Evolutionary conservation across 176 grass and related monocot genomes (phyloP), one percentile per base, ranked within the genome.

Genomic region (Aegilops sharonensis): DNA sequence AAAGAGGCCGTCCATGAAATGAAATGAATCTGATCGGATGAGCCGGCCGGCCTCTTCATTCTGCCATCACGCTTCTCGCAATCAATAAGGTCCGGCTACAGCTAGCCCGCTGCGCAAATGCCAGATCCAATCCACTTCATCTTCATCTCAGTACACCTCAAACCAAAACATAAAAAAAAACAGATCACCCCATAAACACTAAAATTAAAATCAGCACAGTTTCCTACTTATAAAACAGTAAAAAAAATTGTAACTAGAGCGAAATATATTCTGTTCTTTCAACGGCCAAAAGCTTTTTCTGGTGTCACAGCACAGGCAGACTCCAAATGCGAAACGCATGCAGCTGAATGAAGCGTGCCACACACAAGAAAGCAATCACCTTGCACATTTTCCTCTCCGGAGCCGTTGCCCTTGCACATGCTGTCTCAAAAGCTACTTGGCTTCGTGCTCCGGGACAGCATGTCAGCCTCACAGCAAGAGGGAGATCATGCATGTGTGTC

Each of bases 1-100:
- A 72, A 65, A 78, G 64, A 78, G 75, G 73, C 43, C 56, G 18
- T 83, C 66, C 57, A 70, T 79, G 89, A 75, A 68, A 36, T 68
- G 66, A 62, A 68, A 68, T 68, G 66, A 50, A 77, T 54, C 50
- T 54, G 50, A 87, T 90, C 40, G 57, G 84, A 64, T 63, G 6
- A 30, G 14, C 14, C 5, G 48, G 48, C 9, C 32, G 50, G 50
- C 13, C 32, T 76, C 78, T 61, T 76, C 62, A n/a, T 48, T 64
- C 71, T 34, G 48, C 78, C 83, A 48, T 42, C 39, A 45, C 24
- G 45, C 27, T 47, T 64, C 30, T 21, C 24, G 34, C 69, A 60
- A 66, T 81, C 76, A 81, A 76, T 62, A 42, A 70, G 47, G 27
- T 59, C 78, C 85, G 79, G 85, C 75, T 56, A 75, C 5, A 18